Conservation (phyloP, 768 basidiomycete genomes). For the Tricholoma terreum region DNA sequence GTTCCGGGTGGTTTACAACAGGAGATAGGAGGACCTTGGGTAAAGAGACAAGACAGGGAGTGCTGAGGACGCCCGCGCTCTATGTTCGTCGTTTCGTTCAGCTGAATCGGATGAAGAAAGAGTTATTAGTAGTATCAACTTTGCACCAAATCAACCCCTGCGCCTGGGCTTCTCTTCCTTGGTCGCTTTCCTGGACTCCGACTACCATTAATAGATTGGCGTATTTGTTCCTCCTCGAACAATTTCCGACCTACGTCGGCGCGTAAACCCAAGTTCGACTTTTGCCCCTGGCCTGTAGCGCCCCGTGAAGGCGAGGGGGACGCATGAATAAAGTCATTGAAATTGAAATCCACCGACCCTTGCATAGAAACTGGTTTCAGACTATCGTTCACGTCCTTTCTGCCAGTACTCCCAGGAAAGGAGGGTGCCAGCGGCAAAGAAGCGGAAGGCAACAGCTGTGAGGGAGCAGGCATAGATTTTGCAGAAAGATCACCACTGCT, state of each 20-base stretch:
- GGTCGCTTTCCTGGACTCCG: conserved; percentile 26
- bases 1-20: conserved; percentile 41
- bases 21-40: conserved; percentile 16
- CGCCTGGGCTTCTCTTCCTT: conserved; percentile 33
- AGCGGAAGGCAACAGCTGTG: conserved; percentile 32
- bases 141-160: conserved; percentile 45
- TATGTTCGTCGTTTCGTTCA: conserved; percentile 17
- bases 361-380: conserved; percentile 36
- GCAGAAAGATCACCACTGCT: conserved; percentile 1
- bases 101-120: conserved; percentile 2
- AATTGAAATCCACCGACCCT: conserved; percentile 49
- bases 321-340: conserved; percentile 71
- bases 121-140: conserved; percentile 24
- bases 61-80: conserved; percentile 13
- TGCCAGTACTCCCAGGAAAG: conserved; percentile 18
- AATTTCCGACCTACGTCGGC: conserved; percentile 65
- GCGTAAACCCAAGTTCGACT: conserved; percentile 48
- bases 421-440: conserved; percentile 26
- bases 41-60: conserved; percentile 14
- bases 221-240: conserved; percentile 68
- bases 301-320: conserved; percentile 59
- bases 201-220: conserved; percentile 31
- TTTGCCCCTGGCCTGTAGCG: conserved; percentile 27
- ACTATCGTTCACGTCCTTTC: conserved; percentile 22
- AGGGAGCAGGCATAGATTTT: conserved; percentile 6